phyloP scores from a whole-genome alignment of 78 protist species.

The Speleostelium caveatum region DNA sequence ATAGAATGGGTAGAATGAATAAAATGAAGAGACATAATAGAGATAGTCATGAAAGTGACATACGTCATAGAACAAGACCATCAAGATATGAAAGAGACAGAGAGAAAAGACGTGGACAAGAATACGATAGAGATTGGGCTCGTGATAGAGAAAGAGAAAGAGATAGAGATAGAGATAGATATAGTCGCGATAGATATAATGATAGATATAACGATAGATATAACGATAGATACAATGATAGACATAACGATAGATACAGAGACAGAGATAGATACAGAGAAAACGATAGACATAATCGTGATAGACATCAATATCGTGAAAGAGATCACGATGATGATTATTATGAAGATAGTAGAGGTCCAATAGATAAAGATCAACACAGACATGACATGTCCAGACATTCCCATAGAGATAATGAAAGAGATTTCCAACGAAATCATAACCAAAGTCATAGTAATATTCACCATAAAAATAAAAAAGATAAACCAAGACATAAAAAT shows the following conservation, averaged over 20 bases:
- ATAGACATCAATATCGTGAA: too few species aligned
- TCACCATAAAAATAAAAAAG: too few species aligned
- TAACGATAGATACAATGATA: not conserved
- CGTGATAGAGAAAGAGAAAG: not conserved
- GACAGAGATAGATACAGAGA: too few species aligned
- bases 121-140: not conserved
- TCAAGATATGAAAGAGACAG: not conserved
- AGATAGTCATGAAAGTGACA: too few species aligned
- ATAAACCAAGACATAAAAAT: not conserved
- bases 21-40: too few species aligned
- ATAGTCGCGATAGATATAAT: not conserved
- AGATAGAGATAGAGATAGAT: not conserved
- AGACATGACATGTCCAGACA: not conserved
- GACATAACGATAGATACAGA: too few species aligned
- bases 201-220: not conserved
- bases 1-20: not conserved
- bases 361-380: not conserved
- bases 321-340: too few species aligned
- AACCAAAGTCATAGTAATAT: not conserved
- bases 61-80: not conserved
- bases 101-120: not conserved
- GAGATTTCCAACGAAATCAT: not conserved
- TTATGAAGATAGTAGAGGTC: conserved; percentile 8
- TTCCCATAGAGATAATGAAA: too few species aligned
- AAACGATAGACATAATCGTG: too few species aligned